Evolutionary conservation across 176 grass and related monocot genomes (phyloP), one percentile per base, ranked within the genome.

Genomic region (Eleusine coracana): DNA sequence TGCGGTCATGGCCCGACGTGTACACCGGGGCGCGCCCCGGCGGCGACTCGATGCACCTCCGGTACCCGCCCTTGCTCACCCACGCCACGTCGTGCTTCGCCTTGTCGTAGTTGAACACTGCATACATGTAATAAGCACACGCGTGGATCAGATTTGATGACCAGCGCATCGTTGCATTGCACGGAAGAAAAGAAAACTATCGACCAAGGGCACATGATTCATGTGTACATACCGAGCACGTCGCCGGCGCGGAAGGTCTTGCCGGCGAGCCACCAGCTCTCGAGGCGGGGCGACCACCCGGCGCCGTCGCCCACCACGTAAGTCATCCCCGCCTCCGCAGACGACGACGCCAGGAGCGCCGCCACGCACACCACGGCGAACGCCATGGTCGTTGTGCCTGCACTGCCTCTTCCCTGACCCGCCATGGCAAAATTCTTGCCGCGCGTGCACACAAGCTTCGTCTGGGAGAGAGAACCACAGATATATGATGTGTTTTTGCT

Each of bases 51-150:
- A 44, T 0, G 87, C 87, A 89, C 62, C 5, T 37, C 31, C 12
- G 13, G 63, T 80, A 80, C 48, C 66, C 65, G 50, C 82, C 54
- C 82, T 69, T 85, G 34, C 52, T 79, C 52, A 85, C 23, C 70
- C 83, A 55, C 63, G 51, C 1, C 76, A 89, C 41, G 82, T 89
- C 82, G 82, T 89, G 87, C 2, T 0, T 18, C 63, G 8, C 56
- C 17, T 49, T 25, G 82, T 85, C 58, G 87, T 89, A 89, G 52
- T 80, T 85, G 82, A 89, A 89, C 87, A 89, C 87, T 89, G 80
- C 66, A 10, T 0, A 14, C 5, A 6, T 6, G 3, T 42, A 3
- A 15, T 13, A 52, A 14, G 14, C 49, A 51, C 49, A 3, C 46
- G 49, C 49, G 49, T 13, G 50, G 50, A 15, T 51, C 17, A 51